Evolutionary conservation across 78 protist species (phyloP), one percentile per base, ranked within the genome.

Genomic region (Monosiga brevicollis): DNA sequence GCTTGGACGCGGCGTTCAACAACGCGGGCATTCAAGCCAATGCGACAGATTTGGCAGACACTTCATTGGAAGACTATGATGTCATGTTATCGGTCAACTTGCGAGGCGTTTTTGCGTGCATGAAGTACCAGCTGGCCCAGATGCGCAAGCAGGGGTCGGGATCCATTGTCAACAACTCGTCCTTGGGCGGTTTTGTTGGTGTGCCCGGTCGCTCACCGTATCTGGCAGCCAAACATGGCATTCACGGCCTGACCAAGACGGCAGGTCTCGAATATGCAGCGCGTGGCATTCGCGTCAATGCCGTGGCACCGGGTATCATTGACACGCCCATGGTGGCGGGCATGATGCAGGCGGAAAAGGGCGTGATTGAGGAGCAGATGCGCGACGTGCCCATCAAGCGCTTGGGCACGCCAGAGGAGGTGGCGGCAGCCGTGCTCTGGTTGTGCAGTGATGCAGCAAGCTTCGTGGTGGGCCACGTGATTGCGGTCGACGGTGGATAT

Each of bases 281-380:
- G 9, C 29, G 55, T 32, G 42, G 42, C 82, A 36, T 79, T 34
- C 37, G 43, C 35, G 82, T 36, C 75, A 79, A 79, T 42, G 75
- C 41, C 35, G 74, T 79, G 37, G 37, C 75, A 6, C 82, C 82
- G n/a, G 82, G 82, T n/a, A 36, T 24, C 43, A 43, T 79, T 32
- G 74, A 29, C 40, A 54, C 82, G 40, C 49, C 3, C 79, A 75
- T 75, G 79, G 37, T 35, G 26, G 36, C 10, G 20, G 42, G 32
- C 29, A 39, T 75, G 42, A 2, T 32, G 54, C 39, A 2, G 26
- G 49, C 23, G n/a, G n/a, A n/a, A n/a, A n/a, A n/a, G n/a, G n/a
- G n/a, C 35, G 79, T n/a, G 42, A 10, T 3, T 35, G 34, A 22
- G 42, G 32, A 2, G 23, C 20, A 26, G 26, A 39, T 42, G 36